phyloP scores from a whole-genome alignment of 331 rosid genomes.

The Quercus lobata region DNA sequence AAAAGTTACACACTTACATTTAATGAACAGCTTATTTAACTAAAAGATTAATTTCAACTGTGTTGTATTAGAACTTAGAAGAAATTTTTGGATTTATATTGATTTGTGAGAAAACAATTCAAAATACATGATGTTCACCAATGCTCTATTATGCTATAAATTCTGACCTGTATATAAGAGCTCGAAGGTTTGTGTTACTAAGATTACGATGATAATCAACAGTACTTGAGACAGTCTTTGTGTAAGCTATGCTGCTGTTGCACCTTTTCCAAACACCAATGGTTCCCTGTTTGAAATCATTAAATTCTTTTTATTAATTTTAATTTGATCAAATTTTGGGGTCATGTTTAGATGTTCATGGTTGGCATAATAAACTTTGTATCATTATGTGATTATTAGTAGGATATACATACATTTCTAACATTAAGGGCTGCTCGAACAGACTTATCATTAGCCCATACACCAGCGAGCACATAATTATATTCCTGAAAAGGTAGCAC shows the following conservation, averaged over 20 bases:
- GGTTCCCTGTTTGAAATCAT: conserved; percentile 6
- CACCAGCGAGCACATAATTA: conserved; percentile 8
- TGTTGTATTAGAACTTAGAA: background rate
- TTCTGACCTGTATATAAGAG: conserved; percentile 25
- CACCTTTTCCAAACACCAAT: conserved; percentile 27
- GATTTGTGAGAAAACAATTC: background rate
- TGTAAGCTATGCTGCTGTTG: conserved; percentile 25
- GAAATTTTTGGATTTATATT: background rate
- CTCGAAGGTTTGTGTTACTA: conserved; percentile 16
- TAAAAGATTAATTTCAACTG: background rate
- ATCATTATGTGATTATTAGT: background rate
- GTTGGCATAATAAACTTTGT: background rate
- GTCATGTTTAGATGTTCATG: background rate
- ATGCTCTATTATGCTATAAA: background rate
- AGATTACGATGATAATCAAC: conserved; percentile 22
- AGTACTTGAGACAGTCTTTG: conserved; percentile 16
- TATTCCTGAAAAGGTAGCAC: conserved; percentile 2
- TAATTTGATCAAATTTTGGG: background rate
- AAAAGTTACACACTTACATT: background rate
- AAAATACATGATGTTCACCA: background rate
- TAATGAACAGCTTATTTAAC: background rate
- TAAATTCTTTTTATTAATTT: background rate
- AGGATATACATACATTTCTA: conserved; percentile 2
- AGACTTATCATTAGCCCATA: conserved; percentile 22
- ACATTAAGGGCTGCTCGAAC: conserved; percentile 22